phyloP scores from a whole-genome alignment of 768 basidiomycete species.

The Termitomyces sp. region DNA sequence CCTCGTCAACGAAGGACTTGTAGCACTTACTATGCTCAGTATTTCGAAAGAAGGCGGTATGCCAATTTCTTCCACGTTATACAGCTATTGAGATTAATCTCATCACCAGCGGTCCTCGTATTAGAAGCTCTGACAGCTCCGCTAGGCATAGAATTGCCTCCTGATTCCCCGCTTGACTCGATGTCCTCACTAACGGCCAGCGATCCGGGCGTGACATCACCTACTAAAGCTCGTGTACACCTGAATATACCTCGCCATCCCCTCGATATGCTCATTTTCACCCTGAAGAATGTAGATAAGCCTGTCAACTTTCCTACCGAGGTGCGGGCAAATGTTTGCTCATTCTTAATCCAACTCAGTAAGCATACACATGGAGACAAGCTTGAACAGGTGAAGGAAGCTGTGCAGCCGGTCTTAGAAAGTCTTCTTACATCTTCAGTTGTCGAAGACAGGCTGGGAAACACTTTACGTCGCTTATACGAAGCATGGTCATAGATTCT shows the following conservation, averaged over 20 bases:
- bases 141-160: slow-evolving; percentile 33
- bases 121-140: slow-evolving; percentile 52
- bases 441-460: slow-evolving; percentile 37
- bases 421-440: slow-evolving; percentile 37
- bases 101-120: slow-evolving; percentile 49
- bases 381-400: slow-evolving; percentile 44
- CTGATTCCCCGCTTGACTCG: slow-evolving; percentile 27
- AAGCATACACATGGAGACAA: slow-evolving; percentile 45
- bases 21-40: slow-evolving; percentile 75
- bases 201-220: slow-evolving; percentile 42
- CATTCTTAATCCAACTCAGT: slow-evolving; percentile 60
- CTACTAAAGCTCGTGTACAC: slow-evolving; percentile 28
- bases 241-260: slow-evolving; percentile 45
- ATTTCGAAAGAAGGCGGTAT: slow-evolving; percentile 61
- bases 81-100: slow-evolving; percentile 1
- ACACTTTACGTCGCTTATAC: slow-evolving; percentile 32
- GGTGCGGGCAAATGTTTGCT: slow-evolving; percentile 71
- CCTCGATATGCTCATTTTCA: slow-evolving; percentile 61
- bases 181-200: slow-evolving; percentile 31
- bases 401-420: slow-evolving; percentile 43
- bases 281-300: slow-evolving; percentile 53
- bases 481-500: slow-evolving; percentile 31
- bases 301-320: slow-evolving; percentile 62
- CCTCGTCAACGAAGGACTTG: slow-evolving; percentile 83
- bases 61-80: slow-evolving; percentile 16